A percentile compares a stretch with the other conserved stretches of the same genome.
Evolutionary conservation across 768 basidiomycete species (phyloP).

Genomic region (Trametes elegans): DNA sequence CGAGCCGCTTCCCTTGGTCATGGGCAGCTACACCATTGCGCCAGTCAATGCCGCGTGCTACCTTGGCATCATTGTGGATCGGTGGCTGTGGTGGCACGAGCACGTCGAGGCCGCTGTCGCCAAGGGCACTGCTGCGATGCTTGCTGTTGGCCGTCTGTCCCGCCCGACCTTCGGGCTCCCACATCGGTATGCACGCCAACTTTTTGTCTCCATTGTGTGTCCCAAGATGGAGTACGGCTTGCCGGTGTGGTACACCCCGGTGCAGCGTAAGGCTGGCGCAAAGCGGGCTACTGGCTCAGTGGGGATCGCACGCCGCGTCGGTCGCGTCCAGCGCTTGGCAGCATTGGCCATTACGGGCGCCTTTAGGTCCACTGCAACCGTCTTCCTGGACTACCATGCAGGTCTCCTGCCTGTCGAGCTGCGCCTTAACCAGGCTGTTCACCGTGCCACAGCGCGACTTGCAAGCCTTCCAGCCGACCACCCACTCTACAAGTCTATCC

Average conservation of each 20-base stretch:
- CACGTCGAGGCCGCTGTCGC: neutral
- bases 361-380: slow-evolving; percentile 23
- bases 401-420: slow-evolving; percentile 21
- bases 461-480: slow-evolving; percentile 21
- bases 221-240: slow-evolving; percentile 1
- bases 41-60: neutral
- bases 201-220: neutral
- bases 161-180: neutral
- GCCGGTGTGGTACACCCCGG: neutral
- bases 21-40: neutral
- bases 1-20: neutral
- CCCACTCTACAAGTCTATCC: slow-evolving; percentile 13
- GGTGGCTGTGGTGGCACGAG: neutral
- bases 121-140: neutral
- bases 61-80: neutral
- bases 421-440: slow-evolving; percentile 11
- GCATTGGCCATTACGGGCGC: slow-evolving; percentile 25
- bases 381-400: slow-evolving; percentile 23
- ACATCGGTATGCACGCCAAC: neutral
- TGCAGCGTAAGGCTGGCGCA: neutral
- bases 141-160: neutral
- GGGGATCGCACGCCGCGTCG: neutral
- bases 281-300: neutral
- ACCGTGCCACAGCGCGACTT: slow-evolving; percentile 10
- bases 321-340: slow-evolving; percentile 23